Evolutionary conservation across 495 filamentous ascomycete species (phyloP), one percentile per base, ranked within the genome.

Genomic region (Penicillium angulare): DNA sequence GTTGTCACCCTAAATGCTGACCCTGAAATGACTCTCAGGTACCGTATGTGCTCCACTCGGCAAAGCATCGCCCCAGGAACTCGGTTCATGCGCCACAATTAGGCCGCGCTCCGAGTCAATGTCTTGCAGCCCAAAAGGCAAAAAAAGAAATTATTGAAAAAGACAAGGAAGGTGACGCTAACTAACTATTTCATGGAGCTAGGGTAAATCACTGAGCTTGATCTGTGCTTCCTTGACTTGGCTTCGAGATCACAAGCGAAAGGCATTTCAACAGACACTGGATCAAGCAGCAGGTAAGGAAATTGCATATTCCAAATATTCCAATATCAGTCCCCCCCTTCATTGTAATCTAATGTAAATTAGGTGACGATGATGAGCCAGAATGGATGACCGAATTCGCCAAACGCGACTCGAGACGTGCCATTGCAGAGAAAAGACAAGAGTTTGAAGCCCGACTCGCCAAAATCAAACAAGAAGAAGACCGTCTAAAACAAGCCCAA

Each of bases 181-280:
- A 8, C 33, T 48, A 34, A 32, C 29, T n/a, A n/a, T n/a, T n/a
- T n/a, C 5, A 44, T 38, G 15, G 29, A 47, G 27, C 8, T 49
- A 92, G 85, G 92, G 93, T n/a, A 98, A 98, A 82, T 97, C 95
- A 2, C 67, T 98, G 15, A 97, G 93, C 61, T 74, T 98, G 17
- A 96, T 98, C 55, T 98, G 93, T 71, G 86, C 85, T 43, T 83
- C 93, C 27, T 70, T 98, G 55, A 97, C 93, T 1, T 98, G 93
- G 95, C 76, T 97, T 7, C 87, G 93, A 38, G 83, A 90, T 55
- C 82, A 90, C 68, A 92, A 96, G 68, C 80, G 82, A 27, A 77
- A 77, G 49, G 69, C 54, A 0, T 84, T 91, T 50, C 81, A 89
- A 41, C 75, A 83, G 43, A 53, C 67, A 4, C 48, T 76, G 10